These are phyloP conservation scores for Cotoneaster glaucophyllus DNA, from an alignment of 306 rosid genomes.

Conservation along the genomic window DNA sequence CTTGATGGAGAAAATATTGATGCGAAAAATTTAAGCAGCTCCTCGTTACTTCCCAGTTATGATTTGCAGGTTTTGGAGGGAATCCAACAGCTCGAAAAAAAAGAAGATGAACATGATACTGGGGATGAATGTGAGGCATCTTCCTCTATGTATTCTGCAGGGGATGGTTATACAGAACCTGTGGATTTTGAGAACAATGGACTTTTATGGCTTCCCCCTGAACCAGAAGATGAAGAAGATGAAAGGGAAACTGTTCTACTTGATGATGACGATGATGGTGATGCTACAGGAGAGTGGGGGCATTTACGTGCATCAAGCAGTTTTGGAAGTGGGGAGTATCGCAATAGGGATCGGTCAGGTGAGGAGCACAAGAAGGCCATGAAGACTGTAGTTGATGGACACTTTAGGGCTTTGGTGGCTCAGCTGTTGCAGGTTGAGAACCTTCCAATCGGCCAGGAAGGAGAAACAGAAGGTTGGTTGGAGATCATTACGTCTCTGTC, in stretches of 20 bases:
- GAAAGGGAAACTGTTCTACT: slow-evolving; percentile 56
- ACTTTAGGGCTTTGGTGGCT: slow-evolving; percentile 86
- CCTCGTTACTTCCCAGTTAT: slow-evolving; percentile 37
- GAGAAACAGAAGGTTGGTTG: slow-evolving; percentile 67
- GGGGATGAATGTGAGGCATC: slow-evolving; percentile 60
- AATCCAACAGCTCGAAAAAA: slow-evolving; percentile 27
- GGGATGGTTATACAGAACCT: slow-evolving; percentile 56
- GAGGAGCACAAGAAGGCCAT: slow-evolving; percentile 71
- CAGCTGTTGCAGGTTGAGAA: slow-evolving; percentile 88
- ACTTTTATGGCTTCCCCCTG: slow-evolving; percentile 97
- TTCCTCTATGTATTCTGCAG: slow-evolving; percentile 52
- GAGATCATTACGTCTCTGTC: slow-evolving; percentile 79
- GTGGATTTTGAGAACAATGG: slow-evolving; percentile 91
- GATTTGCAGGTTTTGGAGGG: slow-evolving; percentile 50
- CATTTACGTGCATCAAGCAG: slow-evolving; percentile 53
- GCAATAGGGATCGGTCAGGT: slow-evolving; percentile 51
- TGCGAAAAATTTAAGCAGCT: slow-evolving; percentile 25
- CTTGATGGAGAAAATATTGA: slow-evolving; percentile 40
- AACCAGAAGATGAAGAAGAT: slow-evolving; percentile 93
- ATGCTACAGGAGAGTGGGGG: slow-evolving; percentile 75
- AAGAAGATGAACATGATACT: slow-evolving; percentile 48
- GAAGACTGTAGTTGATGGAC: slow-evolving; percentile 90
- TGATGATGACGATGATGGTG: slow-evolving; percentile 75
- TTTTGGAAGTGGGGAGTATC: slow-evolving; percentile 70
- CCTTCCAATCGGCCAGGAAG: slow-evolving; percentile 53